phyloP scores from a whole-genome alignment of 179 eudicot genomes.

The Drosera spatulata region DNA sequence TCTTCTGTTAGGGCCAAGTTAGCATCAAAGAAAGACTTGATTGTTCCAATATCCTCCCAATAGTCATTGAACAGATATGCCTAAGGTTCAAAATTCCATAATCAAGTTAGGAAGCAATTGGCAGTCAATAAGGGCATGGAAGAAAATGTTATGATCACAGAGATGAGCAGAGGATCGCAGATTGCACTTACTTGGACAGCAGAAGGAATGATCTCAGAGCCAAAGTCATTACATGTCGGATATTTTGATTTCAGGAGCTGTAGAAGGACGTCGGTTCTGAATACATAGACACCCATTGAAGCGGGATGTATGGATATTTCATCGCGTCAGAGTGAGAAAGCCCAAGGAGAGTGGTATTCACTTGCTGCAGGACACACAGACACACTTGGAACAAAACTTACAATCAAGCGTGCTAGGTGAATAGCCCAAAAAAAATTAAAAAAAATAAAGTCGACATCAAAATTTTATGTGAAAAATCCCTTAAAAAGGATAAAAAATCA shows the following conservation, averaged over 20 bases:
- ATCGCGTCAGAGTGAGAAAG: constrained; percentile 47
- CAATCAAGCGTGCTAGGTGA: background rate
- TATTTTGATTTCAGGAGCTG: constrained; percentile 53
- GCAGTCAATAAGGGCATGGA: background rate
- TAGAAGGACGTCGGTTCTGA: constrained; percentile 67
- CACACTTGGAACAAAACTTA: background rate
- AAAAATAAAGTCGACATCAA: too few relatives aligned
- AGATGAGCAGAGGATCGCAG: background rate
- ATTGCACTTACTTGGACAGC: constrained; percentile 68
- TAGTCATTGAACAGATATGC: constrained; percentile 87
- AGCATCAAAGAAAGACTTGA: constrained; percentile 85
- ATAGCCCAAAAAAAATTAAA: too few relatives aligned
- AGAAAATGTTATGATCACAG: background rate
- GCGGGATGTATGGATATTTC: constrained; percentile 72
- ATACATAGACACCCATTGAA: constrained; percentile 96
- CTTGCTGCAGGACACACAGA: constrained; percentile 38
- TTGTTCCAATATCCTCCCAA: constrained; percentile 94
- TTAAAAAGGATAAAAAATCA: too few relatives aligned
- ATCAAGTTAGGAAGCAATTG: background rate
- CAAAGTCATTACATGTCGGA: constrained; percentile 80
- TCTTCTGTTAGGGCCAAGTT: constrained; percentile 85
- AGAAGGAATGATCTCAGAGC: constrained; percentile 86
- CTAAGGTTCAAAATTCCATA: constrained; percentile 18
- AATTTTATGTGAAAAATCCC: too few relatives aligned
- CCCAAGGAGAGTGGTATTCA: constrained; percentile 76